A percentile compares a stretch with the other conserved stretches of the same genome.
Conservation (phyloP, 1,284 basidiomycete genomes). For the Bjerkandera adusta region DNA sequence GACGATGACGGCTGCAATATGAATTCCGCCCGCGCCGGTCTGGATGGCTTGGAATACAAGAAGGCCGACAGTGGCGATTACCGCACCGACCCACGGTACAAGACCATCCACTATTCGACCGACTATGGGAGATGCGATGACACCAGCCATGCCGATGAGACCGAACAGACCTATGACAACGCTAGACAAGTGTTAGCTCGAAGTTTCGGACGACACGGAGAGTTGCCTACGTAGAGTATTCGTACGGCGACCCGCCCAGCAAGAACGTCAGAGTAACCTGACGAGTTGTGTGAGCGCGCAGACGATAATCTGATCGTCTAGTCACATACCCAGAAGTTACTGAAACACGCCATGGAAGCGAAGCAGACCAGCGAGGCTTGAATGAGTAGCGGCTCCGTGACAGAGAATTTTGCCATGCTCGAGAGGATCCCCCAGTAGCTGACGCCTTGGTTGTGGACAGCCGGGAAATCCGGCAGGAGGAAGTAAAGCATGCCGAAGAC, state of each 20-base stretch:
- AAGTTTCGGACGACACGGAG: slow-evolving; percentile 50
- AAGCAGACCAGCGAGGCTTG: slow-evolving; percentile 43
- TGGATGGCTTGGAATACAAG: slow-evolving; percentile 38
- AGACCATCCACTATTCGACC: slow-evolving; percentile 50
- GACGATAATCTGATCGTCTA: slow-evolving; percentile 16
- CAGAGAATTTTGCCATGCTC: slow-evolving; percentile 44
- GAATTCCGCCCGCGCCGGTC: slow-evolving; percentile 41
- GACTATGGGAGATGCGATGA: slow-evolving; percentile 45
- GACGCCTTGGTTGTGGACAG: slow-evolving; percentile 36
- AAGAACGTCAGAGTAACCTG: slow-evolving; percentile 55
- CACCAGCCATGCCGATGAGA: slow-evolving; percentile 47
- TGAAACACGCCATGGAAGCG: slow-evolving; percentile 37
- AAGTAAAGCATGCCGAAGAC: slow-evolving; percentile 39
- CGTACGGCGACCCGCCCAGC: slow-evolving; percentile 44
- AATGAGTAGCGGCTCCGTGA: slow-evolving; percentile 50
- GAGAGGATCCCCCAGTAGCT: slow-evolving; percentile 44
- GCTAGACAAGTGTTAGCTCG: slow-evolving; percentile 40
- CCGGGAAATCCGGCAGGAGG: slow-evolving; percentile 49
- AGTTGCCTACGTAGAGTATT: slow-evolving; percentile 38
- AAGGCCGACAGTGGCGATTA: slow-evolving; percentile 41
- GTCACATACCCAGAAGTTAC: slow-evolving; percentile 42
- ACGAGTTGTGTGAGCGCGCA: slow-evolving; percentile 34
- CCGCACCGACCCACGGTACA: slow-evolving; percentile 51
- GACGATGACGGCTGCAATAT: slow-evolving; percentile 45
- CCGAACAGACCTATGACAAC: slow-evolving; percentile 55